These are phyloP conservation scores for Phytophthora brassicae DNA, from an alignment of 352 stramenopile genomes.

Conservation along the genomic window DNA sequence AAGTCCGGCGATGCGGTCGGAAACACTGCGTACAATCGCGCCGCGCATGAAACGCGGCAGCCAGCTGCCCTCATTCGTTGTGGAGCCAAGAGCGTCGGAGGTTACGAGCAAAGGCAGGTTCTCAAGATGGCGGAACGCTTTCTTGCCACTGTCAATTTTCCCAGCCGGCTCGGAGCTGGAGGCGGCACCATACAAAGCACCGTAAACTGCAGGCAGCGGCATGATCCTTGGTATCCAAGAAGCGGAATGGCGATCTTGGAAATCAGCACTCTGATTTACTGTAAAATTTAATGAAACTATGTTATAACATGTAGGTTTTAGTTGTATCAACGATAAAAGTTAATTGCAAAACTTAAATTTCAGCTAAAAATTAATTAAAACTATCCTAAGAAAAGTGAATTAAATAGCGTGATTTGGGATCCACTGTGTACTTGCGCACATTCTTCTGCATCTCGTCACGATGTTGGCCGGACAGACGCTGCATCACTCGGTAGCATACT, in stretches of 20 bases:
- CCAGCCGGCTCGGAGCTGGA: slow-evolving; percentile 16
- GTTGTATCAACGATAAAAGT: no score
- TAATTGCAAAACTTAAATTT: no score
- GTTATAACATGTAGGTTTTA: no score
- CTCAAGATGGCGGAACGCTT: slow-evolving; percentile 42
- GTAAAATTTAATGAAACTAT: no score
- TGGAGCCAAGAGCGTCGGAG: slow-evolving; percentile 26
- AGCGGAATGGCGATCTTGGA: slow-evolving; percentile 23
- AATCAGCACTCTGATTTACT: slow-evolving; percentile 24
- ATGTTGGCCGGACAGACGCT: slow-evolving; percentile 61
- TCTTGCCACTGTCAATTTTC: slow-evolving; percentile 38
- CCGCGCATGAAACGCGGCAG: slow-evolving; percentile 36
- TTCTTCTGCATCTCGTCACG: slow-evolving; percentile 75
- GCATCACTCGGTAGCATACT: slow-evolving; percentile 61
- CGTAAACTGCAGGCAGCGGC: slow-evolving; percentile 34
- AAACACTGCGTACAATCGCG: slow-evolving; percentile 26
- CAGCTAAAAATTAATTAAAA: no score
- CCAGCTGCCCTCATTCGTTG: slow-evolving; percentile 31
- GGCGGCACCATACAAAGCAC: slow-evolving; percentile 27
- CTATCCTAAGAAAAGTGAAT: slow-evolving; percentile 45
- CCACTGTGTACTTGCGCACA: slow-evolving; percentile 71
- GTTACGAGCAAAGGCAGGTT: slow-evolving; percentile 44
- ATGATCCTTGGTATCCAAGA: slow-evolving; percentile 9
- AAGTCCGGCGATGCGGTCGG: slow-evolving; percentile 34
- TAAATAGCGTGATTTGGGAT: slow-evolving; percentile 65